Evolutionary conservation across 768 basidiomycete genomes (phyloP), one percentile per base, ranked within the genome.

Genomic region (Rossbeevera mucosa): DNA sequence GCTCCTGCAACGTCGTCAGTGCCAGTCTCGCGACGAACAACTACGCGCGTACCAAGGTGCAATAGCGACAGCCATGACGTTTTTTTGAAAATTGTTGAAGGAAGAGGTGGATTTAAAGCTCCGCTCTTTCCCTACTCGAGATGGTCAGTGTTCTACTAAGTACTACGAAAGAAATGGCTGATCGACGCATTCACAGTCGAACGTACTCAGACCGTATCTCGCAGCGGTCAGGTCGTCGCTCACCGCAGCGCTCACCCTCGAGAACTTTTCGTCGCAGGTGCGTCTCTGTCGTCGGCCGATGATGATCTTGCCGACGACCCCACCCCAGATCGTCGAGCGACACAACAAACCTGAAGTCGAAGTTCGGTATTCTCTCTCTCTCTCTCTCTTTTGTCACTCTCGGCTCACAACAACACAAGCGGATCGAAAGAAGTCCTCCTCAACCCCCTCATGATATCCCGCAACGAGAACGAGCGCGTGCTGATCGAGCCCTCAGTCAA

Each of bases 271-370:
- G 45, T 98, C 95, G 11, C 95, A 99, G 62, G 63, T 48, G 14
- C 1, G 49, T 63, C 36, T 20, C 36, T 38, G 7, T 38, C 36
- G 18, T 38, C 12, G 36, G 16, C 41, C 45, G 53, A n/a, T n/a
- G n/a, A n/a, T n/a, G n/a, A 47, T 28, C 52, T 50, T 33, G 30
- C 67, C 45, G 30, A 20, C 4, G 5, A n/a, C 51, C 21, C 47
- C 9, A 31, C 18, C 5, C 44, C 8, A 95, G 91, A 86, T 96
- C 53, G 94, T 97, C 47, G 95, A 97, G 71, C 78, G 95, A 44
- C 95, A 97, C 74, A 97, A 98, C 71, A 92, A 94, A 62, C 95
- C 95, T 47, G 95, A 98, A 68, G 84, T 97, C 12, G 95, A 98
- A 72, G 84, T 84, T 28, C 78, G 78, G 94, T 94, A 68, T 57